Evolutionary conservation across 208 protist genomes (phyloP).

Genomic region (Leishmania braziliensis): DNA sequence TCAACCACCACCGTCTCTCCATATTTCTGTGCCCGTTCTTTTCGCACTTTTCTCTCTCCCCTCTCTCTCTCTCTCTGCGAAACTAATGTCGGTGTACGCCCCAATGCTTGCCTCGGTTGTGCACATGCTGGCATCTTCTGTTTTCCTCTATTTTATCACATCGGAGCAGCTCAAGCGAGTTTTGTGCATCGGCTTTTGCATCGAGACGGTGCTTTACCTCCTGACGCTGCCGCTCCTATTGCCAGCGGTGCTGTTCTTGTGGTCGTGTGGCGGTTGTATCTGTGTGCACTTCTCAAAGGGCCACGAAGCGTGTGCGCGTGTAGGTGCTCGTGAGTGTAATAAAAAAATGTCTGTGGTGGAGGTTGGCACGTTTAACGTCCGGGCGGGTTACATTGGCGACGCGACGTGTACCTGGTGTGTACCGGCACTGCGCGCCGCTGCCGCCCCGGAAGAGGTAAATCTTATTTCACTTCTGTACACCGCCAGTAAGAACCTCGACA

Average conservation of each 20-base stretch:
- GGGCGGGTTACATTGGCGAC: constrained; percentile 83
- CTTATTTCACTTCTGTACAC: constrained; percentile 55
- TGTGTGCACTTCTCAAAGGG: not conserved
- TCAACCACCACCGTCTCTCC: not conserved
- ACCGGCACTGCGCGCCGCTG: constrained; percentile 32
- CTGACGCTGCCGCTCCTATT: not conserved
- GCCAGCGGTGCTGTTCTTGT: not conserved
- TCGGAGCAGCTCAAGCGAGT: not conserved
- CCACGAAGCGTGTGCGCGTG: not conserved
- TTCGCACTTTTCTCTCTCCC: not conserved
- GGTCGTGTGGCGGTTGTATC: not conserved
- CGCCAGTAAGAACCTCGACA: constrained; percentile 8
- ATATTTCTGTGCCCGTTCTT: not conserved
- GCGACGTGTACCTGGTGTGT: constrained; percentile 49
- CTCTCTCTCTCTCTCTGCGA: not conserved
- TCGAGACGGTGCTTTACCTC: not conserved
- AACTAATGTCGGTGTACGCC: not conserved
- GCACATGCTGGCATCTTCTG: not conserved
- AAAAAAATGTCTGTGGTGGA: constrained; percentile 69
- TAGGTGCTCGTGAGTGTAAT: not conserved
- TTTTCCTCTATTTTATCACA: not conserved
- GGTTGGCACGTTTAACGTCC: constrained; percentile 64
- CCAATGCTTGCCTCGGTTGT: too few relatives aligned
- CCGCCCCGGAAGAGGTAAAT: constrained; percentile 39
- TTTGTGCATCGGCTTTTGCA: too few relatives aligned